These are phyloP conservation scores for Ophiostoma sp. DNA, from an alignment of 2,329 filamentous ascomycete species.

Conservation along the genomic window DNA sequence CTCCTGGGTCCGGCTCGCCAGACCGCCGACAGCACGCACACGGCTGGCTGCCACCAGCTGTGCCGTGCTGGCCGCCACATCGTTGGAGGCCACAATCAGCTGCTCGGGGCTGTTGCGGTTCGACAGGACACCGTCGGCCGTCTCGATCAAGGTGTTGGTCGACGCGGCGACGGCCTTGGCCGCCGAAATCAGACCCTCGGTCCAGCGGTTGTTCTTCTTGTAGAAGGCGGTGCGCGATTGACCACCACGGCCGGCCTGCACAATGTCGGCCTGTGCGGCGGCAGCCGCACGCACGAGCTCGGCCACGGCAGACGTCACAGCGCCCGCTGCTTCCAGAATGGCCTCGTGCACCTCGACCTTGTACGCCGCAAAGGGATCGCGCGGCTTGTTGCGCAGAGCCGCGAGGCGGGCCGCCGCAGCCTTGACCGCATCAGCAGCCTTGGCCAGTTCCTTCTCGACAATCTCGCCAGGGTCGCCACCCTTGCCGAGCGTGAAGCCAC, in stretches of 20 bases:
- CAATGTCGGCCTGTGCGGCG: constrained; percentile 91
- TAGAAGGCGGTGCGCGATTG: constrained; percentile 92
- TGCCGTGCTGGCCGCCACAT: constrained; percentile 92
- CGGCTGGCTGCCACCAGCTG: constrained; percentile 93
- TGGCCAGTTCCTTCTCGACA: constrained; percentile 86
- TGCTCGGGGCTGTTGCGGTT: constrained; percentile 93
- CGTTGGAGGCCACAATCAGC: constrained; percentile 95
- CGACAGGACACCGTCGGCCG: constrained; percentile 90
- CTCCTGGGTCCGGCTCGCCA: constrained; percentile 97
- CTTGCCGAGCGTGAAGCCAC: constrained; percentile 77
- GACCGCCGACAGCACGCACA: constrained; percentile 79
- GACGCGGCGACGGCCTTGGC: constrained; percentile 93
- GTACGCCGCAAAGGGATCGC: constrained; percentile 92
- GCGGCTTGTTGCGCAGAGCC: constrained; percentile 94
- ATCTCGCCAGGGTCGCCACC: constrained; percentile 89
- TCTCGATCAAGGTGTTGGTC: constrained; percentile 96
- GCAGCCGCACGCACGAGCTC: constrained; percentile 94
- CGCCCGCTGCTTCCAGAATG: constrained; percentile 88
- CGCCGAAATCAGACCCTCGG: constrained; percentile 93
- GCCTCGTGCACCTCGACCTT: constrained; percentile 95
- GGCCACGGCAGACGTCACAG: constrained; percentile 90
- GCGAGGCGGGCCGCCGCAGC: constrained; percentile 85
- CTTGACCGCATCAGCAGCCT: constrained; percentile 92
- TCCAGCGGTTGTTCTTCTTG: constrained; percentile 99
- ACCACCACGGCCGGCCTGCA: constrained; percentile 84